Percentiles rank a stretch among this genome's conserved stretches.
Evolutionary conservation across 352 stramenopile species (phyloP).

Genomic region (Nothophytophthora sp.): DNA sequence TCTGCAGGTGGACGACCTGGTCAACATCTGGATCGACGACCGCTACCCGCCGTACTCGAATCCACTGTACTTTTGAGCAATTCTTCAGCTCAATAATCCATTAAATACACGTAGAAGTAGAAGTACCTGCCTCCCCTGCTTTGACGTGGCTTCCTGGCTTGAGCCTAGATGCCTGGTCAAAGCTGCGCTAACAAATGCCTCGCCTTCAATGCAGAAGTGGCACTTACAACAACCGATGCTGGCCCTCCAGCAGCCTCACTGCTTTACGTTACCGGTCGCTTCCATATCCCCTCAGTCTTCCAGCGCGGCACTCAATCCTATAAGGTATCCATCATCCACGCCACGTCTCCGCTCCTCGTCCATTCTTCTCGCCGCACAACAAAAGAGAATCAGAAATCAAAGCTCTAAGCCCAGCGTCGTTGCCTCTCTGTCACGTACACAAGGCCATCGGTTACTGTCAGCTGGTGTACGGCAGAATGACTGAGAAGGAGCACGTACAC

Average conservation of each 20-base stretch:
- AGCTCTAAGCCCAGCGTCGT: no score
- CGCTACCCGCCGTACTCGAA: constrained; percentile 71
- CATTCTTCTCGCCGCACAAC: constrained; percentile 6
- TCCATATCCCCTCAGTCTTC: constrained; percentile 4
- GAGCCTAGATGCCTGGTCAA: no score
- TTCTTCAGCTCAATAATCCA: neutral
- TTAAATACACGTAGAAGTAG: neutral
- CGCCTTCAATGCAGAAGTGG: no score
- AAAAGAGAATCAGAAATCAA: constrained; percentile 1
- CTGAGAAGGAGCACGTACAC: constrained; percentile 27
- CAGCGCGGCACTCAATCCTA: no score
- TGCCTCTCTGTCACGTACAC: constrained; percentile 13
- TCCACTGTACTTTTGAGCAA: constrained; percentile 57
- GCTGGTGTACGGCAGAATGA: neutral
- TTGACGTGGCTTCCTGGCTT: neutral
- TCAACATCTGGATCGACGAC: constrained; percentile 79
- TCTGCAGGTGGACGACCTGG: constrained; percentile 64
- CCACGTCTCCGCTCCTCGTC: neutral
- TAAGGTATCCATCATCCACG: constrained; percentile 16
- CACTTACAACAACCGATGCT: no score
- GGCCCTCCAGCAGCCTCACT: no score
- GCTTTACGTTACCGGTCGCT: constrained; percentile 15
- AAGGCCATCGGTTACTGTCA: constrained; percentile 14
- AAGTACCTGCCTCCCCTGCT: neutral
- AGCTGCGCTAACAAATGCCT: no score